Evolutionary conservation across 1,284 basidiomycete species (phyloP).

Genomic region (Rhizoctonia solani): DNA sequence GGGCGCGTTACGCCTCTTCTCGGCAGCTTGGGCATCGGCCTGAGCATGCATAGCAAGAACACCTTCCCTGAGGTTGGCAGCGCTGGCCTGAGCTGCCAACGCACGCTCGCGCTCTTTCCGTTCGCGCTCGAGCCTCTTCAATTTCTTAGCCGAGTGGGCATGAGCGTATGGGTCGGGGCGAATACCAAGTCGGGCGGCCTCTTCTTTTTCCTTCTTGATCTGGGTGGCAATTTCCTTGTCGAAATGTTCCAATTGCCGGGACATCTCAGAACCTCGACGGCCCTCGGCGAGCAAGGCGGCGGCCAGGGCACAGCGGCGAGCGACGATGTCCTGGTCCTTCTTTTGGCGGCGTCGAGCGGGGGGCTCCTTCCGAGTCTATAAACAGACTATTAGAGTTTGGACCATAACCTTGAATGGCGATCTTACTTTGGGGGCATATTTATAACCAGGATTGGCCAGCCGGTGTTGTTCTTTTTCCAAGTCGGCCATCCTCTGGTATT

Average conservation of each 20-base stretch:
- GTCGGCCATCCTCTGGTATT: constrained; percentile 33
- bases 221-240: constrained; percentile 30
- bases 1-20: not conserved
- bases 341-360: constrained; percentile 31
- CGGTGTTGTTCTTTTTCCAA: constrained; percentile 31
- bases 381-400: not conserved
- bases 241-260: constrained; percentile 22
- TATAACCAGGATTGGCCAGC: constrained; percentile 27
- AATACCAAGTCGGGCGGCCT: constrained; percentile 23
- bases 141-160: constrained; percentile 32
- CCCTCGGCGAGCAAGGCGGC: constrained; percentile 28
- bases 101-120: constrained; percentile 31
- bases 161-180: constrained; percentile 27
- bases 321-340: constrained; percentile 32
- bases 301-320: constrained; percentile 27
- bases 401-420: not conserved
- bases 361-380: constrained; percentile 18
- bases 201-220: constrained; percentile 32
- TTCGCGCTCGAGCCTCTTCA: constrained; percentile 26
- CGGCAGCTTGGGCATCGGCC: constrained; percentile 15
- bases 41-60: constrained; percentile 26
- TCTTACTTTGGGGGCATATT: constrained; percentile 28
- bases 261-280: constrained; percentile 27
- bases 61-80: constrained; percentile 15
- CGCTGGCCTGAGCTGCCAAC: constrained; percentile 20